Evolutionary conservation across 345 rosid genomes (phyloP).

Genomic region (Laguncularia racemosa): DNA sequence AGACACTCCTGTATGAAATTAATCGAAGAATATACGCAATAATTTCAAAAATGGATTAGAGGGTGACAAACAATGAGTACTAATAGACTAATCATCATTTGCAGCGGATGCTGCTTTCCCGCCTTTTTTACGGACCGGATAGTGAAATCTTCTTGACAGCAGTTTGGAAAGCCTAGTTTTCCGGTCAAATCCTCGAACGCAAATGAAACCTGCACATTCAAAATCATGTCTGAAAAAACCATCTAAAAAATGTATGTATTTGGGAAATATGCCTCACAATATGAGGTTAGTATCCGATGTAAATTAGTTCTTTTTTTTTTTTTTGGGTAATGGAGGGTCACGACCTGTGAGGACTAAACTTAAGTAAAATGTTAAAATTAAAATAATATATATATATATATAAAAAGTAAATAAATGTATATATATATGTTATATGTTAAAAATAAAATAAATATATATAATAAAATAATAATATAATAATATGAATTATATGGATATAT

Average conservation of each 20-base stretch:
- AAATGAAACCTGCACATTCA: conserved; percentile 33
- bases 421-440: too few species aligned
- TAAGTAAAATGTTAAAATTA: too few species aligned
- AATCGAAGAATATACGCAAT: too few species aligned
- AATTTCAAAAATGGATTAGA: not conserved
- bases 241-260: not conserved
- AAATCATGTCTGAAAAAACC: not conserved
- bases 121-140: conserved; percentile 11
- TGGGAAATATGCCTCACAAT: not conserved
- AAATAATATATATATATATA: too few species aligned
- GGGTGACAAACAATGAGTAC: not conserved
- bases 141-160: conserved; percentile 33
- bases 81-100: not conserved
- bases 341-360: too few species aligned
- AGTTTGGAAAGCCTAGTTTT: conserved; percentile 17
- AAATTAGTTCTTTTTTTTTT: too few species aligned
- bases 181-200: conserved; percentile 48
- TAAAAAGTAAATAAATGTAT: too few species aligned
- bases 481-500: too few species aligned
- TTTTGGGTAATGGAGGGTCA: too few species aligned
- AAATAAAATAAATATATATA: too few species aligned
- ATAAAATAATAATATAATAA: too few species aligned
- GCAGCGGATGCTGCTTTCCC: conserved; percentile 9
- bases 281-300: not conserved
- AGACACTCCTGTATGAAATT: too few species aligned